Evolutionary conservation across 495 filamentous ascomycete species (phyloP).

Genomic region (Bombardia bombarda): DNA sequence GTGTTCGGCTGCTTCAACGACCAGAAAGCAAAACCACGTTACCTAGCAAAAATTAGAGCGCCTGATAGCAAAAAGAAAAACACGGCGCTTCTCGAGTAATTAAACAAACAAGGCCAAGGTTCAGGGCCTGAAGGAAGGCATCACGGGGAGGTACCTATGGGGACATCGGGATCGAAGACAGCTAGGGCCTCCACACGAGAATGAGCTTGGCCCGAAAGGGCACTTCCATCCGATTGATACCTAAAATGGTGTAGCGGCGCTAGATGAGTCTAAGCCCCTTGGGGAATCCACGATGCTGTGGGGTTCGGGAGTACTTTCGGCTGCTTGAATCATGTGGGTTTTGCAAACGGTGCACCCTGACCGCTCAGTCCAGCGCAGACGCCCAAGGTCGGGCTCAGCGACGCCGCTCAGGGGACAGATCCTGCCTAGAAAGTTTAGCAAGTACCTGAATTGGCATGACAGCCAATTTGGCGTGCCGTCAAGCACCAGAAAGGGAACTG

Average conservation of each 20-base stretch:
- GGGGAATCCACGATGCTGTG: conserved; percentile 4
- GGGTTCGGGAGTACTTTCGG: conserved; percentile 16
- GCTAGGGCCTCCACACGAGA: background rate
- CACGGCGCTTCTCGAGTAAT: too few species aligned
- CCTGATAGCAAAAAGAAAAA: too few species aligned
- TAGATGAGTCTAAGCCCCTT: conserved; percentile 1
- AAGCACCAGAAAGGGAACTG: conserved; percentile 14
- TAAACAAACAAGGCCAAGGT: background rate
- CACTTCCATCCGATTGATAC: conserved; percentile 3
- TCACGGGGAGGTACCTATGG: background rate
- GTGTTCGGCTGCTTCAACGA: too few species aligned
- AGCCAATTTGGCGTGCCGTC: conserved; percentile 7
- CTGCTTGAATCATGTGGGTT: conserved; percentile 15
- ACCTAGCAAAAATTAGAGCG: too few species aligned
- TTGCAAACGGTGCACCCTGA: conserved; percentile 18
- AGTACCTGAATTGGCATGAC: conserved; percentile 19
- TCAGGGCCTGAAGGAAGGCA: background rate
- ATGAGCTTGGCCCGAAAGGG: conserved; percentile 1
- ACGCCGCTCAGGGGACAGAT: conserved; percentile 4
- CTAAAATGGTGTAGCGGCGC: background rate
- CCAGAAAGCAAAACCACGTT: too few species aligned
- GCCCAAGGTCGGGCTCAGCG: too few species aligned
- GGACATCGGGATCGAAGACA: background rate
- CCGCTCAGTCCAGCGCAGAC: conserved; percentile 4
- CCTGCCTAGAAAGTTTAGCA: conserved; percentile 16